Evolutionary conservation across 2,329 filamentous ascomycete genomes (phyloP), one percentile per base, ranked within the genome.

Genomic region (Zopfia rhizophila): DNA sequence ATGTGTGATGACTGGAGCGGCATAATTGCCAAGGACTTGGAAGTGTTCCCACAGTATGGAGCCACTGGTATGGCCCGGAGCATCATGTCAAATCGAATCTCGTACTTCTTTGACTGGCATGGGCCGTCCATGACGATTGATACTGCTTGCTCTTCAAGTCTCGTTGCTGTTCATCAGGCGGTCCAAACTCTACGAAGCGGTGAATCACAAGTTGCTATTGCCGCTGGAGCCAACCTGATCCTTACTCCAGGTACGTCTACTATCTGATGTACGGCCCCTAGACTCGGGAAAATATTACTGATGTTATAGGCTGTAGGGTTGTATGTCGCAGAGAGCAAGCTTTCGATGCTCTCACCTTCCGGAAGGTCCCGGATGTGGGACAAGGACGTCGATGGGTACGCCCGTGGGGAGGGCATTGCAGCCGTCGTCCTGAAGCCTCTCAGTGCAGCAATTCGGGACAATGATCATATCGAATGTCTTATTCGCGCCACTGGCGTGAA

Each of bases 361-460:
- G 63, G 66, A 12, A 28, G 51, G 0, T 54, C 35, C 7, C 30
- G 35, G 2, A 72, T 69, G 61, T 75, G 65, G 63, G 64, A 66
- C 11, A 64, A 58, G 0, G 38, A 59, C 10, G 81, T 78, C 0
- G 65, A 81, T 51, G 81, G 79, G 5, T 81, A 74, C 60, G 78
- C 70, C 18, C 73, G 81, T 0, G 80, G 78, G 7, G 83, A 85
- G 38, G 82, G 81, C 0, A 62, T 82, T 8, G 75, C 75, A 0
- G 66, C 70, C 0, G 51, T 85, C 0, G 63, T 84, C 0, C 51
- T 86, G 0, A 85, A 85, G 58, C 68, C 61, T 1, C 56, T 85
- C 1, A 65, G 59, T 4, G 61, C 72, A 1, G 83, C 83, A 0
- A 43, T 85, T 3, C 61, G 45, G 0, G 74, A 79, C 53, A 73